Evolutionary conservation across 805 yeast genomes (phyloP).

Genomic region (Cephaloascus fragrans): DNA sequence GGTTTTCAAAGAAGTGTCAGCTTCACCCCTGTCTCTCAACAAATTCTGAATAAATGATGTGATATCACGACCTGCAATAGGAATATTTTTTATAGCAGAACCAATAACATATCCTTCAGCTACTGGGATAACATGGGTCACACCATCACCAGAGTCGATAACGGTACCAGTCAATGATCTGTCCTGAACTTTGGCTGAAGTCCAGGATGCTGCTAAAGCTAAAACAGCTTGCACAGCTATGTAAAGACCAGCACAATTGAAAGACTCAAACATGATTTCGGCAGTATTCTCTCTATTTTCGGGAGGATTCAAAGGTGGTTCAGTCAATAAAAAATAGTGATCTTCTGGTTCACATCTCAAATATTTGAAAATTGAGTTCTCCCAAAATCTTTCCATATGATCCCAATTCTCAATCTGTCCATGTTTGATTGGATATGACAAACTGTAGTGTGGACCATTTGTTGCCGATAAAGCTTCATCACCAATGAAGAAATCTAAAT

Average conservation of each 20-base stretch:
- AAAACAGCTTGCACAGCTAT: conserved; percentile 98
- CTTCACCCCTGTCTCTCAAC: conserved; percentile 94
- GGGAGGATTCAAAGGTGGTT: conserved; percentile 99
- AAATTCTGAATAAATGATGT: conserved; percentile 88
- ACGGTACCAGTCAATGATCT: conserved; percentile 97
- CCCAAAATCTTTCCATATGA: conserved; percentile 99
- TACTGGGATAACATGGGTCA: conserved; percentile 97
- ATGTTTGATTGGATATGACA: conserved; percentile 89
- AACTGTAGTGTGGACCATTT: conserved; percentile 80
- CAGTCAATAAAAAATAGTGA: conserved; percentile 90
- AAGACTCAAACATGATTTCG: conserved; percentile 96
- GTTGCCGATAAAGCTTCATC: conserved; percentile 91
- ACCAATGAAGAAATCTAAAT: conserved; percentile 89
- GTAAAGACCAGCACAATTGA: conserved; percentile 96
- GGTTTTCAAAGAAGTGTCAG: conserved; percentile 85
- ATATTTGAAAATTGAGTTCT: conserved; percentile 90
- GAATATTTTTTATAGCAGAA: conserved; percentile 92
- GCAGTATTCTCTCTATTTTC: conserved; percentile 98
- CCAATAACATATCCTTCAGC: conserved; percentile 99
- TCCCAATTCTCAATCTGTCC: conserved; percentile 99
- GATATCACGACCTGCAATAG: conserved; percentile 97
- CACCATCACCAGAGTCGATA: conserved; percentile 98
- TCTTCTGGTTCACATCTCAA: conserved; percentile 98
- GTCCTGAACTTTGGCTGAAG: conserved; percentile 89
- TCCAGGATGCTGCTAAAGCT: conserved; percentile 99